Percentiles rank a stretch among this genome's conserved stretches.
These are phyloP conservation scores for Plasmodium ovale DNA, from an alignment of 169 alveolate species.

Conservation along the genomic window DNA sequence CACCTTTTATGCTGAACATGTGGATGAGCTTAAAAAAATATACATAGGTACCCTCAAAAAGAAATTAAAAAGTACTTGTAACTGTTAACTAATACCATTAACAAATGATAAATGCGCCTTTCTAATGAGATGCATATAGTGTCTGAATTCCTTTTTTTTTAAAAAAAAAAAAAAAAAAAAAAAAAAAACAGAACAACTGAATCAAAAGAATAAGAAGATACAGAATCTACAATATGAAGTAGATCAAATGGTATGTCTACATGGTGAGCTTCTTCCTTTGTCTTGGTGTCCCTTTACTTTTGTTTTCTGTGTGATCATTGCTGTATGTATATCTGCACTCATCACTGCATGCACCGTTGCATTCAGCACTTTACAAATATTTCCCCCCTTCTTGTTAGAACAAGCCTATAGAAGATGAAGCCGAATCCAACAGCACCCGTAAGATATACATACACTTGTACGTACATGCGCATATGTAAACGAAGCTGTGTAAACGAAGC, in stretches of 20 bases:
- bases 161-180: no score
- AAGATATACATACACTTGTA: neutral
- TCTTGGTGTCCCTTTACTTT: no score
- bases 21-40: constrained; percentile 56
- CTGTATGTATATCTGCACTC: neutral
- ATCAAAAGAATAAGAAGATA: constrained; percentile 25
- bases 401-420: neutral
- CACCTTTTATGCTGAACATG: constrained; percentile 70
- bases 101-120: neutral
- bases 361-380: no score
- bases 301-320: no score
- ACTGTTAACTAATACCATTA: neutral
- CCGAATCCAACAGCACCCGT: constrained; percentile 28
- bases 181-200: constrained; percentile 61
- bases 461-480: neutral
- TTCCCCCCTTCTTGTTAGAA: constrained; percentile 9
- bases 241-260: constrained; percentile 20
- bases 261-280: no score
- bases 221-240: constrained; percentile 49
- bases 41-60: constrained; percentile 35
- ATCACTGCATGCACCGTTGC: neutral
- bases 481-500: no score
- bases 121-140: neutral
- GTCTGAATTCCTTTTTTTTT: neutral
- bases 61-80: neutral